Evolutionary conservation across 768 basidiomycete genomes (phyloP), one percentile per base, ranked within the genome.

Genomic region (Tricholoma matsutake): DNA sequence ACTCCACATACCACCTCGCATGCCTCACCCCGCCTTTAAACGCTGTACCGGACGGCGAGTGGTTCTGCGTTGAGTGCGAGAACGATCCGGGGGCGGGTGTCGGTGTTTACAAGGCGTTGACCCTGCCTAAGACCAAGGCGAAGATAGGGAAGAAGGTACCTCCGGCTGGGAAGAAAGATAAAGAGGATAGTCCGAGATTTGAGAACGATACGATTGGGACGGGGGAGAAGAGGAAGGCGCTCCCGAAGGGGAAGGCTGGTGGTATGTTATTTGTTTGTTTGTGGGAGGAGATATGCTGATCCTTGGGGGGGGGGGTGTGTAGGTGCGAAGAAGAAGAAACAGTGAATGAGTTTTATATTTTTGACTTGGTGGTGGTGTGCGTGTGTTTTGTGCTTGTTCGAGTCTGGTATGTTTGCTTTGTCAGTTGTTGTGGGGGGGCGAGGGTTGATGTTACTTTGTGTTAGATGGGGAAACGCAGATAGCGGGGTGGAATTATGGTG

Each of bases 31-130:
- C 94, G 16, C 92, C 94, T 2, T 75, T 98, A 51, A 71, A 76
- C 14, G 84, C 80, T 4, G 78, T 96, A 16, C 96, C 96, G 0
- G 89, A 91, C 34, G 96, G 92, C 37, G 91, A 95, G 75, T 95
- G 94, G 94, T 94, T 94, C 79, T 96, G 94, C 68, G 86, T 89
- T 0, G 79, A 84, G 59, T 96, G 94, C 69, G 72, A 75, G 9
- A 78, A 79, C 34, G 80, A 83, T 20, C 87, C 87, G 3, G 83
- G 82, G 9, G 83, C 83, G 5, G 81, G 84, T 6, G 78, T 82
- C 4, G 82, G 81, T 18, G 41, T 20, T 8, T 45, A 20, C 28
- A 53, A 53, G 29, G 29, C 51, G 29, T 5, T 31, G 3, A 16
- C 68, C 69, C 9, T 75, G 74, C 69, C 73, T 74, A 3, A 63